Conservation (phyloP, 495 filamentous ascomycete genomes). For the Trichoderma orchidacearum region DNA sequence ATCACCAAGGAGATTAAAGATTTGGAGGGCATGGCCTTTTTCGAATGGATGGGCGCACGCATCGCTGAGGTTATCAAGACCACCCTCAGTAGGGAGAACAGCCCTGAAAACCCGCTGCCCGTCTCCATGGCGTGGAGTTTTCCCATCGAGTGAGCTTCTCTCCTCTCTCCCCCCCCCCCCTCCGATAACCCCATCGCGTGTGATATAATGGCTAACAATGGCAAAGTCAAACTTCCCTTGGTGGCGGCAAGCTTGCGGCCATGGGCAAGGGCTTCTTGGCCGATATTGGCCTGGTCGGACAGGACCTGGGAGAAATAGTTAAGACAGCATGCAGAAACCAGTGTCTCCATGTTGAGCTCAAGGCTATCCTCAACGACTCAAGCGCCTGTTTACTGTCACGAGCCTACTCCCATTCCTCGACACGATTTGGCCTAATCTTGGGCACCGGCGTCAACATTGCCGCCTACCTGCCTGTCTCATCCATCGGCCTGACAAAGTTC, state of each 20-base stretch:
- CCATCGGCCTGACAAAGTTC: conserved; percentile 35
- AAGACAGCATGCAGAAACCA: conserved; percentile 28
- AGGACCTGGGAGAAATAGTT: conserved; percentile 39
- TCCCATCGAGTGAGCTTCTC: conserved; percentile 56
- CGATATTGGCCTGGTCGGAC: conserved; percentile 31
- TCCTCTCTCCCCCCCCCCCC: too few relatives aligned
- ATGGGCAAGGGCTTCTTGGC: conserved; percentile 76
- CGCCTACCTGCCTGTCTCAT: conserved; percentile 36
- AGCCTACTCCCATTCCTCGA: conserved; percentile 56
- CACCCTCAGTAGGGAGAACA: conserved; percentile 15
- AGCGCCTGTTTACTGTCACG: conserved; percentile 68
- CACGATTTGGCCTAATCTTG: conserved; percentile 40
- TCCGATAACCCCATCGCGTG: background rate
- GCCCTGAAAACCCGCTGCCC: conserved; percentile 20
- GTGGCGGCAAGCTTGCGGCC: conserved; percentile 58
- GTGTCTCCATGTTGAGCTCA: conserved; percentile 45
- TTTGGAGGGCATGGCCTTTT: conserved; percentile 41
- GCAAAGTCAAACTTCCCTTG: conserved; percentile 60
- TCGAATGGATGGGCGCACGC: conserved; percentile 72
- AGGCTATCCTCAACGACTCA: conserved; percentile 75
- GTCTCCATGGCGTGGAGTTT: conserved; percentile 81
- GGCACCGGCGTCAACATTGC: conserved; percentile 45
- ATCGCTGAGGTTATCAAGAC: conserved; percentile 42
- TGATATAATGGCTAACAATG: conserved; percentile 4
- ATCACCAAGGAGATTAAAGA: conserved; percentile 31